phyloP scores from a whole-genome alignment of 257 asterid genomes.

The Sherardia arvensis region DNA sequence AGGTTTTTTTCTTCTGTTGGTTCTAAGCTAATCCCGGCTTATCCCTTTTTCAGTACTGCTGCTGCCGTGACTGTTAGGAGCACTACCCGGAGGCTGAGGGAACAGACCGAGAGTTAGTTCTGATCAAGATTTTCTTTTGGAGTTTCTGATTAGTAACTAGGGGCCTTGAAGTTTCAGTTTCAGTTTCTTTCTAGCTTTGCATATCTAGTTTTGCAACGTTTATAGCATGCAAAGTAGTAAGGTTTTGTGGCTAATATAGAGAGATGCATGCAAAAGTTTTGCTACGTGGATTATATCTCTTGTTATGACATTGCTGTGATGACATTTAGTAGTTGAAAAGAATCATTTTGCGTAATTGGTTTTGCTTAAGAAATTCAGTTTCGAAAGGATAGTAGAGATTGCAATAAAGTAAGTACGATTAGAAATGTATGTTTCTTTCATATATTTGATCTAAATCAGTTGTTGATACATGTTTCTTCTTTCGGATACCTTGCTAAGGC shows the following conservation, averaged over 20 bases:
- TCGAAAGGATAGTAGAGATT: too few species aligned
- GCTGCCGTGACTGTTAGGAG: constrained; percentile 44
- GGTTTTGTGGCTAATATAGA: background rate
- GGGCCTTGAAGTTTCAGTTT: background rate
- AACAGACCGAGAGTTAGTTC: constrained; percentile 34
- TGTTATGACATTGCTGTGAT: background rate
- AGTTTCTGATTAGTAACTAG: background rate
- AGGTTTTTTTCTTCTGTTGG: background rate
- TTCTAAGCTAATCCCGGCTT: background rate
- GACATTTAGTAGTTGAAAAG: background rate
- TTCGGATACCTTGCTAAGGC: too few species aligned
- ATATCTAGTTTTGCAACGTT: too few species aligned
- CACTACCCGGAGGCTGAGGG: constrained; percentile 41
- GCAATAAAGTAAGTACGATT: too few species aligned
- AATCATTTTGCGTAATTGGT: background rate
- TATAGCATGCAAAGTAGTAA: too few species aligned
- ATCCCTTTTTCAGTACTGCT: constrained; percentile 26
- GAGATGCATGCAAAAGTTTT: background rate
- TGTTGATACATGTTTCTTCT: too few species aligned
- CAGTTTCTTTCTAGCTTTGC: background rate
- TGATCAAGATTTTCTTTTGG: background rate
- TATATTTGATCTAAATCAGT: too few species aligned
- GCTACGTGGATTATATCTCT: background rate
- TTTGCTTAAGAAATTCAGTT: background rate
- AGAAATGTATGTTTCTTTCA: too few species aligned